These are phyloP conservation scores for Globisporangium nunn DNA, from an alignment of 352 stramenopile species.

Conservation along the genomic window DNA sequence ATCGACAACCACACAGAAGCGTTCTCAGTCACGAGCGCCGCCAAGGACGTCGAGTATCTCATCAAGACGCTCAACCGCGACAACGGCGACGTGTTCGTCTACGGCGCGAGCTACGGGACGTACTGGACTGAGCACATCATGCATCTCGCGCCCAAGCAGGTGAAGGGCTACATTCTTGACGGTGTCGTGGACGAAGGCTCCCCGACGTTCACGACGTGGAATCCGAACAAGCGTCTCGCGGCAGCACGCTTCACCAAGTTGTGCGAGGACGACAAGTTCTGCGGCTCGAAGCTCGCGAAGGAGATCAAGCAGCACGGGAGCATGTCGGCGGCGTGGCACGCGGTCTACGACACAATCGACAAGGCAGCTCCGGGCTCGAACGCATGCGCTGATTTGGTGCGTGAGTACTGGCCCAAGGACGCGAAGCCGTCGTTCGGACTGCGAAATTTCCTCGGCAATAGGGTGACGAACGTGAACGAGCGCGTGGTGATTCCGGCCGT, in stretches of 20 bases:
- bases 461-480: not conserved
- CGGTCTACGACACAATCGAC: slow-evolving; percentile 2
- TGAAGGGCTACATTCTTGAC: slow-evolving; percentile 28
- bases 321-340: slow-evolving; percentile 2
- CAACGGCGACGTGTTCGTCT: slow-evolving; percentile 19
- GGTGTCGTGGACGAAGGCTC: slow-evolving; percentile 11
- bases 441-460: not conserved
- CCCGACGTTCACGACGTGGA: slow-evolving; percentile 10
- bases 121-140: slow-evolving; percentile 21
- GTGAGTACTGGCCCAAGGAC: not conserved
- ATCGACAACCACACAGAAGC: slow-evolving; percentile 26
- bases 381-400: not conserved
- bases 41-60: slow-evolving; percentile 24
- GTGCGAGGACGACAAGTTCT: slow-evolving; percentile 9
- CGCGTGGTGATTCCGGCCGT: slow-evolving; percentile 5
- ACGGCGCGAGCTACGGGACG: slow-evolving; percentile 30
- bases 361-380: not conserved
- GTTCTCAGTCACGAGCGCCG: slow-evolving; percentile 36
- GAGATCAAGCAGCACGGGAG: slow-evolving; percentile 8
- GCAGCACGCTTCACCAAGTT: slow-evolving; percentile 1
- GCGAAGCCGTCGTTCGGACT: slow-evolving; percentile 1
- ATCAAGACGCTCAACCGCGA: slow-evolving; percentile 13
- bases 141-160: slow-evolving; percentile 18
- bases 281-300: slow-evolving; percentile 5
- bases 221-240: not conserved